Percentiles rank a stretch among this genome's conserved stretches.
phyloP scores from a whole-genome alignment of 768 basidiomycete genomes.

The Chiua virens region DNA sequence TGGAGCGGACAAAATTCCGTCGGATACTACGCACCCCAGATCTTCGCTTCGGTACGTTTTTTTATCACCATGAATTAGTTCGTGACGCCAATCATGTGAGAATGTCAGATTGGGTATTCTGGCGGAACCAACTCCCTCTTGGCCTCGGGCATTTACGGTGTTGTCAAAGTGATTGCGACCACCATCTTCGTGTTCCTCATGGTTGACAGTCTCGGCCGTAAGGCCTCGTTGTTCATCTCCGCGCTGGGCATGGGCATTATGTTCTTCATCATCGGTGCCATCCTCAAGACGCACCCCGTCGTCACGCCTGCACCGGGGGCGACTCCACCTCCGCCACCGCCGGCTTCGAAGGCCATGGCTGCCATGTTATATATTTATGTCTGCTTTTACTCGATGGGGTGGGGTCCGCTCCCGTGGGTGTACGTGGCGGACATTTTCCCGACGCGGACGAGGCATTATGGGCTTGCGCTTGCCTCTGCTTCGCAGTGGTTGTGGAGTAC shows the following conservation, averaged over 20 bases:
- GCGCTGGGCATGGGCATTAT: constrained; percentile 75
- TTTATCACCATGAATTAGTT: constrained; percentile 1
- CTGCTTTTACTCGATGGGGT: constrained; percentile 86
- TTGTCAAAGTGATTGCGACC: constrained; percentile 70
- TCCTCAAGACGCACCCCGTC: constrained; percentile 73
- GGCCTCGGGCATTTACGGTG: constrained; percentile 69
- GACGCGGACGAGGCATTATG: constrained; percentile 79
- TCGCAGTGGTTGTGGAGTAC: constrained; percentile 84
- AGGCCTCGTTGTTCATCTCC: constrained; percentile 67
- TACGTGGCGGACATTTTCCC: constrained; percentile 87
- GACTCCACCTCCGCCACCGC: constrained; percentile 43
- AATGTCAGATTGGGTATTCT: constrained; percentile 60
- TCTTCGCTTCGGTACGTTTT: constrained; percentile 61
- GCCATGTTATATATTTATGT: constrained; percentile 86
- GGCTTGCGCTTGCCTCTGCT: constrained; percentile 69
- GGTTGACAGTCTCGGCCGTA: constrained; percentile 69
- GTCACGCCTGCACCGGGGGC: constrained; percentile 38
- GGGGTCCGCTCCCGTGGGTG: constrained; percentile 70
- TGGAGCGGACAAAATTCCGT: constrained; percentile 86
- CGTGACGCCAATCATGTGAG: neutral
- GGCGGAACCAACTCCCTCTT: constrained; percentile 60
- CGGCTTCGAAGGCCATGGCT: constrained; percentile 75
- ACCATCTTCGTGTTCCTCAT: constrained; percentile 64
- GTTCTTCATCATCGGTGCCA: constrained; percentile 83
- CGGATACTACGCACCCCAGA: constrained; percentile 73